phyloP scores from a whole-genome alignment of 805 yeast species.

The Kazachstania taianensis region DNA sequence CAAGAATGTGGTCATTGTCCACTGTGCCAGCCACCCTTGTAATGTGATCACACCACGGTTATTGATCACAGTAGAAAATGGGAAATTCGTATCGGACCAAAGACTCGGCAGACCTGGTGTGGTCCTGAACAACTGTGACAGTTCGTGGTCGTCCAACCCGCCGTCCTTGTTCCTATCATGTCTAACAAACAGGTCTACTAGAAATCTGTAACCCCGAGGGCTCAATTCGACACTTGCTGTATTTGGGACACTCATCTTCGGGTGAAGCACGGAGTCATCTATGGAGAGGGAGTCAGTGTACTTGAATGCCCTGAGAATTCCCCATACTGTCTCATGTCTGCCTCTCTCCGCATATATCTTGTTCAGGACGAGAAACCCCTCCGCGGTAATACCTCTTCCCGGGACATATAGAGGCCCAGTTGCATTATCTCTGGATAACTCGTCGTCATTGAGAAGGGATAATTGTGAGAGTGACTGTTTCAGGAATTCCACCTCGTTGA shows the following conservation, averaged over 20 bases:
- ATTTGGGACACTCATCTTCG: conserved; percentile 63
- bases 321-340: conserved; percentile 96
- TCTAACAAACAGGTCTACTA: conserved; percentile 78
- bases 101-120: conserved; percentile 87
- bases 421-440: not conserved
- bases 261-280: conserved; percentile 68
- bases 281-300: conserved; percentile 88
- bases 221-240: conserved; percentile 81
- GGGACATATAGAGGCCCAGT: conserved; percentile 23
- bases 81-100: conserved; percentile 83
- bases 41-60: conserved; percentile 83
- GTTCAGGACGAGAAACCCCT: conserved; percentile 70
- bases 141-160: conserved; percentile 70
- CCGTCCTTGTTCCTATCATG: conserved; percentile 97
- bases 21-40: conserved; percentile 98
- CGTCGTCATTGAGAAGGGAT: not conserved
- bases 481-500: conserved; percentile 39
- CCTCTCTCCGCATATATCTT: conserved; percentile 83
- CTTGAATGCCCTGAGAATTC: conserved; percentile 75
- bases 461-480: conserved; percentile 16
- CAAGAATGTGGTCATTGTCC: conserved; percentile 92
- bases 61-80: conserved; percentile 78
- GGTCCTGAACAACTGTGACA: conserved; percentile 61
- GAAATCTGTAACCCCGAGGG: conserved; percentile 83
- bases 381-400: conserved; percentile 50